Evolutionary conservation across 192 early-diverging fungal species (phyloP).

Genomic region (Coemansia sp.): DNA sequence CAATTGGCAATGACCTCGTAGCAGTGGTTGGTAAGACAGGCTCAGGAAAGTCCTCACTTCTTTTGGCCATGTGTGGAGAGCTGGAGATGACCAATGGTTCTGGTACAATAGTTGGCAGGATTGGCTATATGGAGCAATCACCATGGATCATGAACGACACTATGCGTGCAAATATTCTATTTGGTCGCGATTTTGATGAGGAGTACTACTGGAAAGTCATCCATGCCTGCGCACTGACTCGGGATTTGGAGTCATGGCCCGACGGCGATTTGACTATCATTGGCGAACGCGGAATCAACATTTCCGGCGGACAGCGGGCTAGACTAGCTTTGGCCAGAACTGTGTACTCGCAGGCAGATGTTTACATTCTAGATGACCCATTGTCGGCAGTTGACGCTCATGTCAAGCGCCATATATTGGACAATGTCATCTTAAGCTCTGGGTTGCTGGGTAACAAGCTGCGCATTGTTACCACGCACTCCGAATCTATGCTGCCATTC

Average conservation of each 20-base stretch:
- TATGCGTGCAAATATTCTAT: constrained; percentile 17
- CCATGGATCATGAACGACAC: constrained; percentile 42
- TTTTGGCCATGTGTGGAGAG: constrained; percentile 78
- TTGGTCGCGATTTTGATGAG: constrained; percentile 18
- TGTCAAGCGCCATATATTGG: constrained; percentile 14
- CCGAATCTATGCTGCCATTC: constrained; percentile 2
- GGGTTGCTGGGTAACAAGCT: constrained; percentile 11
- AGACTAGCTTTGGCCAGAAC: constrained; percentile 24
- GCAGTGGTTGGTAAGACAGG: constrained; percentile 81
- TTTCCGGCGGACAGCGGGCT: constrained; percentile 24
- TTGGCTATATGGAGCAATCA: constrained; percentile 78
- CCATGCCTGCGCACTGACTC: neutral
- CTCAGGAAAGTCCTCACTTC: constrained; percentile 74
- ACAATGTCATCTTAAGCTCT: constrained; percentile 17
- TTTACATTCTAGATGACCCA: constrained; percentile 3
- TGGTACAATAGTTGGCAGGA: constrained; percentile 62
- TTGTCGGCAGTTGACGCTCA: neutral
- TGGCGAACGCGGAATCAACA: constrained; percentile 23
- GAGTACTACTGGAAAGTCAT: constrained; percentile 10
- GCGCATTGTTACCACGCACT: neutral
- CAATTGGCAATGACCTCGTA: constrained; percentile 61
- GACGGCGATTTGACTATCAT: constrained; percentile 4
- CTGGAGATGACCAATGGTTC: constrained; percentile 54
- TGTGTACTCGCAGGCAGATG: constrained; percentile 21
- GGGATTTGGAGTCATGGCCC: constrained; percentile 1